Evolutionary conservation across 768 basidiomycete genomes (phyloP), one percentile per base, ranked within the genome.

Genomic region (Gymnopilus junonius): DNA sequence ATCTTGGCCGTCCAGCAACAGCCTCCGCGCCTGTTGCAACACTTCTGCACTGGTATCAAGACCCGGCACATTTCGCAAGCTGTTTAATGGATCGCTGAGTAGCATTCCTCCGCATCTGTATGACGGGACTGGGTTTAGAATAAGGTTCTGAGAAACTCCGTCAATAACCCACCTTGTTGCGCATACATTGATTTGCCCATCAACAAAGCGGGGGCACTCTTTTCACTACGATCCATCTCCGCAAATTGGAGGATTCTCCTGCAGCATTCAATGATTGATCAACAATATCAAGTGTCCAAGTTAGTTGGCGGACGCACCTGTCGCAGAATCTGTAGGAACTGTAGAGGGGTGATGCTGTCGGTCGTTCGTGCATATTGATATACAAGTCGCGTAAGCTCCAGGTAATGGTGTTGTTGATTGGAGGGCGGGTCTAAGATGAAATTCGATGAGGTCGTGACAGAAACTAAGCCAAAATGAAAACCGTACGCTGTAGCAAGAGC

Each of bases 221-320:
- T 76, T 65, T 77, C 78, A 42, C 75, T 78, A 59, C 80, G 80
- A 67, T 80, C 85, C 68, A 82, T 67, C 72, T 99, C 95, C 3
- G 88, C 92, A 69, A 99, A 99, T 76, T 98, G 97, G n/a, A 2
- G 97, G 97, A 31, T 93, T 89, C 8, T 88, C 85, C 80, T 83
- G 48, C 12, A 40, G 11, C 45, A 48, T 51, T 40, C 15, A 34
- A 45, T 59, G 8, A 42, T 40, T 56, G n/a, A 23, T 48, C 27
- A 34, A 37, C 25, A 31, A 58, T 37, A 32, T 4, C 46, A 14
- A 42, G 8, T 55, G 34, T 27, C 14, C 20, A 59, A 35, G 23
- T 8, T 45, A 58, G 37, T n/a, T n/a, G n/a, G n/a, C n/a, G 1
- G 27, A 20, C 64, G 31, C 32, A 83, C 83, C 60, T 85, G 82